Evolutionary conservation across 2,329 filamentous ascomycete species (phyloP).

Genomic region (Samsoniella hepiali): DNA sequence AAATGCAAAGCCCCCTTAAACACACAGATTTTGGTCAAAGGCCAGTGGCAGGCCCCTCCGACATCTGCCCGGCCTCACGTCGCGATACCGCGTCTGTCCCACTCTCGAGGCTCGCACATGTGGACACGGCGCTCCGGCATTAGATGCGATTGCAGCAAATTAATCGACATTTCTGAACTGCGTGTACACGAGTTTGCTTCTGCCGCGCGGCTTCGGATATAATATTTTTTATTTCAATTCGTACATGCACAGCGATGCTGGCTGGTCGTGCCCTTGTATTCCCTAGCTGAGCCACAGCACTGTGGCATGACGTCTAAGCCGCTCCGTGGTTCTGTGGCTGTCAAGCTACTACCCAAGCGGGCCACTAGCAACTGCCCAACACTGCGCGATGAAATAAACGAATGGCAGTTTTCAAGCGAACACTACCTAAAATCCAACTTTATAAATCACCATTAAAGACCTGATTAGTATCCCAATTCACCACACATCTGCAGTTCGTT

Average conservation of each 20-base stretch:
- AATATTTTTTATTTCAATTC: background rate
- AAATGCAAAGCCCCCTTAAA: background rate
- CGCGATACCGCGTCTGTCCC: constrained; percentile 15
- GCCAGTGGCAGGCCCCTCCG: background rate
- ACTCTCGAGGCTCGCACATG: background rate
- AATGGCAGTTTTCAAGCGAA: no score
- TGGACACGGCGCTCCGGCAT: background rate
- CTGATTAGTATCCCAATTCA: background rate
- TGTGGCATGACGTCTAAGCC: constrained; percentile 13
- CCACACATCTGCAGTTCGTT: background rate
- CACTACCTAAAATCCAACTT: background rate
- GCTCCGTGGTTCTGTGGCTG: background rate
- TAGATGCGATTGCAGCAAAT: background rate
- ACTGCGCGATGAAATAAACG: background rate
- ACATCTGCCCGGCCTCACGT: background rate
- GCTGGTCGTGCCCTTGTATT: background rate
- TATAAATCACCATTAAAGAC: background rate
- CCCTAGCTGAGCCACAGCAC: constrained; percentile 1
- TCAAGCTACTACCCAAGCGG: background rate
- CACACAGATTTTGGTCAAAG: background rate
- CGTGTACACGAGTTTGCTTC: background rate
- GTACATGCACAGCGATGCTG: background rate
- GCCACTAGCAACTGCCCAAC: background rate
- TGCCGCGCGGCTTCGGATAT: background rate
- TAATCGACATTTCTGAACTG: background rate